Conservation (phyloP, 306 rosid species). For the Spatholobus suberectus region DNA sequence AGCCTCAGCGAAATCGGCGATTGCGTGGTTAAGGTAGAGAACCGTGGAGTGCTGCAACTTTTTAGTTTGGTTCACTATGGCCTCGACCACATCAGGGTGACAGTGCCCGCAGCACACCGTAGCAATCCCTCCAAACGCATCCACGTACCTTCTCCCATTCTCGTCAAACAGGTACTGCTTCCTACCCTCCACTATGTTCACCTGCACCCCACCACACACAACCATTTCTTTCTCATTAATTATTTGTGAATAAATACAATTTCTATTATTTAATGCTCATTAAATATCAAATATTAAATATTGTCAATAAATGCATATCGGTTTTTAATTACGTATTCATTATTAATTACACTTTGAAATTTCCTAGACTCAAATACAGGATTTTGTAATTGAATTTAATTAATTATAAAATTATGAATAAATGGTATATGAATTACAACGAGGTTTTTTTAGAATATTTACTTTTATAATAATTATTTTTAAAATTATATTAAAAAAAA, state of each 20-base stretch:
- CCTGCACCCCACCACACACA: constrained; percentile 42
- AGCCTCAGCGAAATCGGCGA: constrained; percentile 83
- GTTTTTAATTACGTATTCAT: too few relatives aligned
- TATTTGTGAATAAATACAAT: neutral
- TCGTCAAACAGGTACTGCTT: constrained; percentile 86
- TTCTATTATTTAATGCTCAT: neutral
- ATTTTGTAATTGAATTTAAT: too few relatives aligned
- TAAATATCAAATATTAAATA: neutral
- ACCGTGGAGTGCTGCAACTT: constrained; percentile 81
- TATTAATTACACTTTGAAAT: too few relatives aligned
- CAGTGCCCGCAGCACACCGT: constrained; percentile 94
- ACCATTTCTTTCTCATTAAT: neutral
- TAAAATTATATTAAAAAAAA: too few relatives aligned
- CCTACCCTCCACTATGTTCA: constrained; percentile 78
- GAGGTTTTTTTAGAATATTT: too few relatives aligned
- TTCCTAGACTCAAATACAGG: too few relatives aligned
- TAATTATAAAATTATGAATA: too few relatives aligned
- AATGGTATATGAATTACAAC: too few relatives aligned
- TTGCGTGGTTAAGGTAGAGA: constrained; percentile 75
- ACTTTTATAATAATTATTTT: too few relatives aligned
- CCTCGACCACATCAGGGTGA: constrained; percentile 83
- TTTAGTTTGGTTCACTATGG: constrained; percentile 70
- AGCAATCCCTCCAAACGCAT: constrained; percentile 88
- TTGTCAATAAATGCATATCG: too few relatives aligned
- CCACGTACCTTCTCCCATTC: constrained; percentile 72